A percentile compares a stretch with the other conserved stretches of the same genome.
These are phyloP conservation scores for Fragilaria crotonensis DNA, from an alignment of 108 stramenopile species.

Conservation along the genomic window DNA sequence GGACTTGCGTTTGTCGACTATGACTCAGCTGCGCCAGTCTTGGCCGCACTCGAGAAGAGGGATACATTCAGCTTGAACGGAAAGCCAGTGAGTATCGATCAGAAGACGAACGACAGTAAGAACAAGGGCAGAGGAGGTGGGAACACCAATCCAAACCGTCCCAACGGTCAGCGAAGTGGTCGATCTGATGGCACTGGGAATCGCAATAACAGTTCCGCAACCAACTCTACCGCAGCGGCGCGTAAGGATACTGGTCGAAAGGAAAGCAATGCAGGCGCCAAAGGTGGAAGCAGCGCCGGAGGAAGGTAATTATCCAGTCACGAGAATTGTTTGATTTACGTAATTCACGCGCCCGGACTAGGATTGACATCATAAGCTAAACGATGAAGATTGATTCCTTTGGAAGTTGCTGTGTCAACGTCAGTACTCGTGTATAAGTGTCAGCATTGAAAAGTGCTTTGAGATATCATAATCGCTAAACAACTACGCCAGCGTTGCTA, in stretches of 20 bases:
- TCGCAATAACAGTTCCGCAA: background rate
- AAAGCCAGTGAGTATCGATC: slow-evolving; percentile 32
- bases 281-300: slow-evolving; percentile 9
- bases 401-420: too few species aligned
- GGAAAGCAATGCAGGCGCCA: slow-evolving; percentile 6
- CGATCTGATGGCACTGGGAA: background rate
- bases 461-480: too few species aligned
- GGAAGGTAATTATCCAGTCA: background rate
- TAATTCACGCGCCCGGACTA: too few species aligned
- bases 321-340: too few species aligned
- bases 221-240: background rate
- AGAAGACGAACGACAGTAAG: slow-evolving; percentile 39
- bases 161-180: background rate
- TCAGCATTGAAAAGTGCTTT: too few species aligned
- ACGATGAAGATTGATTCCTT: too few species aligned
- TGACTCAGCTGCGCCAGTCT: slow-evolving; percentile 56
- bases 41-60: slow-evolving; percentile 45
- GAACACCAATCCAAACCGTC: background rate
- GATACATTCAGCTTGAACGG: slow-evolving; percentile 37
- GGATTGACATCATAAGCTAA: too few species aligned
- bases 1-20: slow-evolving; percentile 82
- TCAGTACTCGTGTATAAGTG: too few species aligned
- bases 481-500: too few species aligned
- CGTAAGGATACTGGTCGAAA: background rate
- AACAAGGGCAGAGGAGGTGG: background rate